These are phyloP conservation scores for Eucalyptus viminalis DNA, from an alignment of 345 rosid genomes.

Conservation along the genomic window DNA sequence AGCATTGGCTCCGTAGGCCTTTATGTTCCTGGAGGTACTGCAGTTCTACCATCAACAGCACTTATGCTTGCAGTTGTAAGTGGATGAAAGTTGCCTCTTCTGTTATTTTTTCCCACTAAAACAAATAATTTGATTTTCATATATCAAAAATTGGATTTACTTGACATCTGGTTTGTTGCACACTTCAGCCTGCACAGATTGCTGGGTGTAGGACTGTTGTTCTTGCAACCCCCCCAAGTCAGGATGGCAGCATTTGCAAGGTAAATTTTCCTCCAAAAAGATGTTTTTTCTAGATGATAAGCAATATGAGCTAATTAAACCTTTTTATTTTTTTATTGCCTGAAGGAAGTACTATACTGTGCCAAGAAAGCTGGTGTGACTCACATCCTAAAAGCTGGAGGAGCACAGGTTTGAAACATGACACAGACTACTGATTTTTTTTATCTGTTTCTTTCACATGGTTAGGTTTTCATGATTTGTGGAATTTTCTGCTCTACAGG, in stretches of 20 bases:
- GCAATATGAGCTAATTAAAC: not conserved
- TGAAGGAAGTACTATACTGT: constrained; percentile 78
- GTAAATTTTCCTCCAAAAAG: constrained; percentile 6
- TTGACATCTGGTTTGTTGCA: constrained; percentile 1
- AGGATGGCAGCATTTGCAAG: constrained; percentile 84
- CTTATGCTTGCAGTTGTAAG: constrained; percentile 88
- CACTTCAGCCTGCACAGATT: constrained; percentile 76
- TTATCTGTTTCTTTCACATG: not conserved
- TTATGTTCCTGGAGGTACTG: constrained; percentile 93
- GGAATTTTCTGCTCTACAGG: constrained; percentile 23
- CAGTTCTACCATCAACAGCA: constrained; percentile 92
- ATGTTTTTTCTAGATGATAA: not conserved
- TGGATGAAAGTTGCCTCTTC: not conserved
- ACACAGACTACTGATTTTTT: not conserved
- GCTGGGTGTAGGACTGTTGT: constrained; percentile 86
- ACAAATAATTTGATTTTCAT: not conserved
- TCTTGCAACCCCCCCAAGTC: constrained; percentile 81
- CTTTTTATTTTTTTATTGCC: not conserved
- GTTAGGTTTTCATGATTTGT: not conserved
- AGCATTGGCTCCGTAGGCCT: constrained; percentile 90
- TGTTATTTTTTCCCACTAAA: not conserved
- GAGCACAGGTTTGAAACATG: constrained; percentile 62
- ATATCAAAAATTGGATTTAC: not conserved
- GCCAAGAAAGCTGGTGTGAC: constrained; percentile 94
- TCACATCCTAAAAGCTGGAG: constrained; percentile 91